A percentile compares a stretch with the other conserved stretches of the same genome.
Evolutionary conservation across 352 stramenopile genomes (phyloP).

Genomic region (Thalassiosira livingstoniorum): DNA sequence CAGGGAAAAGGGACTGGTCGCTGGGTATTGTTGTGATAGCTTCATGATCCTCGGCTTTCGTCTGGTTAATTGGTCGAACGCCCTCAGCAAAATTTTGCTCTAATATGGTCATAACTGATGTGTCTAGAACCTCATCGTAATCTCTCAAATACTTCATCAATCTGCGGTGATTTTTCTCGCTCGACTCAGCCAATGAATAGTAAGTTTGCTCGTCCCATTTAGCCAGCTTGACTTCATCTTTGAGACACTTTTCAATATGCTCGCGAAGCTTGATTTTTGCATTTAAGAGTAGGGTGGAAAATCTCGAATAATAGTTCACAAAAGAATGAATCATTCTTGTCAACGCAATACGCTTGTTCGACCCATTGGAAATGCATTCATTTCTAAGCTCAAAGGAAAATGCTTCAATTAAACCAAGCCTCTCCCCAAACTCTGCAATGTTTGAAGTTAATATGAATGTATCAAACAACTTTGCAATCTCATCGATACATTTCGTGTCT

Average conservation of each 20-base stretch:
- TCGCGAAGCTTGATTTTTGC: slow-evolving; percentile 89
- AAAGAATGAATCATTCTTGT: slow-evolving; percentile 92
- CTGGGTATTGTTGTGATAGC: slow-evolving; percentile 61
- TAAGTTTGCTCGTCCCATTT: slow-evolving; percentile 99
- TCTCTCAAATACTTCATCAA: slow-evolving; percentile 97
- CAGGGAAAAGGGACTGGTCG: slow-evolving; percentile 67
- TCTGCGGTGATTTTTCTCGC: slow-evolving; percentile 97
- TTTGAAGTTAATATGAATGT: slow-evolving; percentile 85
- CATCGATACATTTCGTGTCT: slow-evolving; percentile 59
- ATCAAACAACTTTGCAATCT: slow-evolving; percentile 80
- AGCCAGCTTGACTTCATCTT: slow-evolving; percentile 97
- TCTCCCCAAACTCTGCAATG: slow-evolving; percentile 76
- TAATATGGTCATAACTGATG: slow-evolving; percentile 74
- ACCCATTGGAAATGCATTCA: slow-evolving; percentile 46
- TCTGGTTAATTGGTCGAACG: slow-evolving; percentile 63
- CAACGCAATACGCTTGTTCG: slow-evolving; percentile 73
- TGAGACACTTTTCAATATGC: slow-evolving; percentile 96
- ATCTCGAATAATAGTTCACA: slow-evolving; percentile 95
- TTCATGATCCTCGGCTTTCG: slow-evolving; percentile 52
- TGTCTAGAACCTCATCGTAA: slow-evolving; percentile 86
- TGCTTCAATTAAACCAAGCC: slow-evolving; percentile 74
- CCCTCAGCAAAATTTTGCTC: slow-evolving; percentile 77
- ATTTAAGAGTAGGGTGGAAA: slow-evolving; percentile 73
- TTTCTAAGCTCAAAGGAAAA: slow-evolving; percentile 71
- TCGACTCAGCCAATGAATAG: slow-evolving; percentile 97